phyloP scores from a whole-genome alignment of 495 filamentous ascomycete genomes.

The Xylaria acuta region DNA sequence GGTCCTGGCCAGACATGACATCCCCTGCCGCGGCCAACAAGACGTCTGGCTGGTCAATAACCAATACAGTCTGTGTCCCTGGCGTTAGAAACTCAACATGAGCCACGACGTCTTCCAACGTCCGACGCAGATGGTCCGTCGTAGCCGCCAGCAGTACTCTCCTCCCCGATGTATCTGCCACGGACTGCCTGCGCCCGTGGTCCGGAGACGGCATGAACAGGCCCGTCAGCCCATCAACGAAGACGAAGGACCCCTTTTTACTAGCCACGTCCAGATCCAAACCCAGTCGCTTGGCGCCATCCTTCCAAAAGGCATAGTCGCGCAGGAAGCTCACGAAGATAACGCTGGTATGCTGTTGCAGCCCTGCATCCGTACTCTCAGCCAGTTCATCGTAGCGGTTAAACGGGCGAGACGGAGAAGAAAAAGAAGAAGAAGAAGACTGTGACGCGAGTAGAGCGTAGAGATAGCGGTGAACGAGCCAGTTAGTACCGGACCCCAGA shows the following conservation, averaged over 20 bases:
- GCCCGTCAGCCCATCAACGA: constrained; percentile 73
- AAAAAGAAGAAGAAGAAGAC: constrained; percentile 9
- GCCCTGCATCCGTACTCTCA: constrained; percentile 25
- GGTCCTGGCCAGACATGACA: constrained; percentile 28
- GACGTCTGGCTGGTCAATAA: constrained; percentile 64
- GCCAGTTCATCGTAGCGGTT: constrained; percentile 10
- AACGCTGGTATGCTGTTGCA: constrained; percentile 52
- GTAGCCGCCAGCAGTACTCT: constrained; percentile 28
- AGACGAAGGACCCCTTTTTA: constrained; percentile 65
- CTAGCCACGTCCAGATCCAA: constrained; percentile 70
- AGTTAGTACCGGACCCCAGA: constrained; percentile 74
- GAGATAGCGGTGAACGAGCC: constrained; percentile 72
- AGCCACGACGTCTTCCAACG: constrained; percentile 32
- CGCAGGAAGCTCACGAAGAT: constrained; percentile 83
- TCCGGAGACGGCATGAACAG: constrained; percentile 43
- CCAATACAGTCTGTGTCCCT: constrained; percentile 44
- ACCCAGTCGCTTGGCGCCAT: constrained; percentile 67
- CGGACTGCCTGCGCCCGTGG: constrained; percentile 13
- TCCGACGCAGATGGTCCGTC: constrained; percentile 28
- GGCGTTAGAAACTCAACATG: constrained; percentile 30
- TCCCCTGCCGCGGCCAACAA: constrained; percentile 55
- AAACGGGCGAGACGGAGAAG: background rate
- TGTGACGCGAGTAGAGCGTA: constrained; percentile 57
- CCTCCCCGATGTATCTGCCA: constrained; percentile 12
- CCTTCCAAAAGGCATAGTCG: constrained; percentile 76